Evolutionary conservation across 2,329 filamentous ascomycete genomes (phyloP).

Genomic region (Passalora sequoiae): DNA sequence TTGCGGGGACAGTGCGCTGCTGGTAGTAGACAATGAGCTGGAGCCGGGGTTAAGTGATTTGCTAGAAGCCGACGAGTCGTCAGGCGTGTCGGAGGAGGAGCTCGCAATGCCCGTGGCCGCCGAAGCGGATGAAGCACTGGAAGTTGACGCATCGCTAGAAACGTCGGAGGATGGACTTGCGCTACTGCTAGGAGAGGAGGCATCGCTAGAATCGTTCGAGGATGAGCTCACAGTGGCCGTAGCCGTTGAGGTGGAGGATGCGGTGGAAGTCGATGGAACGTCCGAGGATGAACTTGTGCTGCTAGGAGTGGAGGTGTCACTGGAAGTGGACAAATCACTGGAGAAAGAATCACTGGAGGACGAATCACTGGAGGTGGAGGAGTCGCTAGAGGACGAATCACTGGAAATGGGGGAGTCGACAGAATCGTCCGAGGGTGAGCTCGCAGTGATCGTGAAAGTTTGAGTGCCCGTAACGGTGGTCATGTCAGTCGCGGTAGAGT

Average conservation of each 20-base stretch:
- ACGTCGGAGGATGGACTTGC: no score
- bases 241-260: not conserved
- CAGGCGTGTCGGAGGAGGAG: not conserved
- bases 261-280: not conserved
- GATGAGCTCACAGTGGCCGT: no score
- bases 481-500: not conserved
- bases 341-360: no score
- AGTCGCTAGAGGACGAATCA: not conserved
- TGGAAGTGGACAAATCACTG: no score
- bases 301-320: no score
- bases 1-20: no score
- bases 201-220: no score
- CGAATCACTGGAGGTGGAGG: no score
- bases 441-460: not conserved
- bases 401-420: no score
- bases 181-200: no score
- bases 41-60: not conserved
- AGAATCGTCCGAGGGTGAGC: no score
- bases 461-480: not conserved
- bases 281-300: no score
- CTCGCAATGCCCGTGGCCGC: not conserved
- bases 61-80: not conserved
- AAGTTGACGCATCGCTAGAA: not conserved
- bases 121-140: not conserved
- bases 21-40: not conserved